Percentiles rank a stretch among this genome's conserved stretches.
Evolutionary conservation across 2,329 filamentous ascomycete genomes (phyloP).

Genomic region (Fusarium coffeatum): DNA sequence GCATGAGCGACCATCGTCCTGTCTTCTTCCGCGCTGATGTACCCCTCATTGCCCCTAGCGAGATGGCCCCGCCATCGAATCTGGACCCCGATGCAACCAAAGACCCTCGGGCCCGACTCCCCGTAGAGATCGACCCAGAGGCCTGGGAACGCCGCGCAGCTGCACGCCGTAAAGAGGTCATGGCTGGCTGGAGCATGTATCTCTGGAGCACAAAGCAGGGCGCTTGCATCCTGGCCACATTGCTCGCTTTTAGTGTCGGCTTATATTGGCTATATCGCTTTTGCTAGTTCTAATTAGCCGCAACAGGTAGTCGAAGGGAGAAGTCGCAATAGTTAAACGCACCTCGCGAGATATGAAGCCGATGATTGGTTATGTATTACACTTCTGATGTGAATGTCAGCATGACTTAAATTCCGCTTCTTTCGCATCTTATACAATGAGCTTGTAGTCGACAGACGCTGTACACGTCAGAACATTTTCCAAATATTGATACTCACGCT

Average conservation of each 20-base stretch:
- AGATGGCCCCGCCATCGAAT: conserved; percentile 53
- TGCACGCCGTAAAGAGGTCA: conserved; percentile 59
- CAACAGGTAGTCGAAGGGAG: neutral
- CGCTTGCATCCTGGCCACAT: conserved; percentile 57
- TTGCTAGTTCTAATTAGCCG: neutral
- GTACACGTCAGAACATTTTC: neutral
- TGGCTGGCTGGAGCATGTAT: conserved; percentile 66
- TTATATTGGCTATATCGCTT: conserved; percentile 57
- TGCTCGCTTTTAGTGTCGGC: conserved; percentile 56
- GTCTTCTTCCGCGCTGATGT: conserved; percentile 79
- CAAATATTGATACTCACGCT: neutral
- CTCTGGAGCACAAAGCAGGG: conserved; percentile 66
- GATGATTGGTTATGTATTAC: neutral
- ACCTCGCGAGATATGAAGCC: neutral
- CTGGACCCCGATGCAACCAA: conserved; percentile 38
- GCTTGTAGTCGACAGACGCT: conserved; percentile 1
- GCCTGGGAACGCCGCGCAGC: conserved; percentile 64
- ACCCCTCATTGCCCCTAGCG: conserved; percentile 63
- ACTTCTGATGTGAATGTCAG: neutral
- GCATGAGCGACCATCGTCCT: conserved; percentile 88
- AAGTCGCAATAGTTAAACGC: neutral
- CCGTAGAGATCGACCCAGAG: conserved; percentile 65
- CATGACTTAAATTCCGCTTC: neutral
- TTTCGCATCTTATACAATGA: neutral
- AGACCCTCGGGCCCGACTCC: conserved; percentile 60